Evolutionary conservation across 140 eudicot species (phyloP).

Genomic region (Flaveria floridana): DNA sequence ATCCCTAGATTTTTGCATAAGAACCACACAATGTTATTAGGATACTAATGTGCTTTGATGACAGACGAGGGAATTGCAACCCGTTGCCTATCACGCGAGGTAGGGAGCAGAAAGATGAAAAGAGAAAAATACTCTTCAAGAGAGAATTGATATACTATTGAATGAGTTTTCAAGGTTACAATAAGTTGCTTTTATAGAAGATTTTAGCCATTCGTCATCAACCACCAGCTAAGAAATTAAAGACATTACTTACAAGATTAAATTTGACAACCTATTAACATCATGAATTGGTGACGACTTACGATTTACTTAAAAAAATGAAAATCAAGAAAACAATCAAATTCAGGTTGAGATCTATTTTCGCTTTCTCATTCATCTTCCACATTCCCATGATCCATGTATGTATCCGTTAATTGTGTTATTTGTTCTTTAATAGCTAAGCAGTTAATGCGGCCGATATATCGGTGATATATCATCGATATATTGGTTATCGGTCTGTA

Average conservation of each 20-base stretch:
- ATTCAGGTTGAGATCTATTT: no score
- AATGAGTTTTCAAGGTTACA: not conserved
- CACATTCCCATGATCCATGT: no score
- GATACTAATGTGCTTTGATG: not conserved
- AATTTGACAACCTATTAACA: not conserved
- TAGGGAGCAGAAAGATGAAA: not conserved
- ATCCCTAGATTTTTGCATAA: not conserved
- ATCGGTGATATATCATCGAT: no score
- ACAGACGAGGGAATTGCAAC: not conserved
- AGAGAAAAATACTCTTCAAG: not conserved
- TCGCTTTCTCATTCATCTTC: no score
- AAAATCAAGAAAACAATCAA: no score
- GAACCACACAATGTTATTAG: not conserved
- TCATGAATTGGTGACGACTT: not conserved
- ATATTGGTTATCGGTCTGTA: no score
- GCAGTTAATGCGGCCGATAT: no score
- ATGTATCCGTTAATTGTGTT: not conserved
- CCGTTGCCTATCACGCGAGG: not conserved
- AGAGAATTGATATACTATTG: no score
- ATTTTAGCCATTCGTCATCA: not conserved
- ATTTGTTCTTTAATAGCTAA: not conserved
- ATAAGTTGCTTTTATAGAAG: not conserved
- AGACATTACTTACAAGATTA: not conserved
- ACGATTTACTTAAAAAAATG: not conserved
- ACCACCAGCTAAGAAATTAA: not conserved